Conservation (phyloP, 345 rosid species). For the Rhizophora mangle region DNA sequence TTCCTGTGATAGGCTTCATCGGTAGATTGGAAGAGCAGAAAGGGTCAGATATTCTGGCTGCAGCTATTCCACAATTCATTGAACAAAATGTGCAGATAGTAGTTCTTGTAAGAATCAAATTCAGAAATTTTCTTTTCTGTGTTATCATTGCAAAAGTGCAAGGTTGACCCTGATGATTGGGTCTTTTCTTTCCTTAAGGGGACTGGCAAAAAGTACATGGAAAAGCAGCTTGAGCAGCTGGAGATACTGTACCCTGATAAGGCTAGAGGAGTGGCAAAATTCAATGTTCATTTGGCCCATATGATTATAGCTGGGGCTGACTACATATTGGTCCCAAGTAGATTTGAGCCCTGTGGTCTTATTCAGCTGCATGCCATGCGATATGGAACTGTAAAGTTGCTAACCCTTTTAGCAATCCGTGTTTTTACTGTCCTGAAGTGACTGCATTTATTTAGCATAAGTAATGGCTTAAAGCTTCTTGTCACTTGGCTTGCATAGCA, state of each 20-base stretch:
- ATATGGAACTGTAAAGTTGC: conserved; percentile 71
- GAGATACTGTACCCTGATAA: conserved; percentile 66
- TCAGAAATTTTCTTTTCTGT: background rate
- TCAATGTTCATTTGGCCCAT: conserved; percentile 79
- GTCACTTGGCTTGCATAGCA: background rate
- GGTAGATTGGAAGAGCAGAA: conserved; percentile 97
- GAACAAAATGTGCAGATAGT: conserved; percentile 67
- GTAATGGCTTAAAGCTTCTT: background rate
- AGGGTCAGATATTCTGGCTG: conserved; percentile 87
- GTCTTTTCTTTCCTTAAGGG: conserved; percentile 44
- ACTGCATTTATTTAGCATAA: background rate
- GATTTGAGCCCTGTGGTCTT: conserved; percentile 99
- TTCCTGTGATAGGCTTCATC: conserved; percentile 89
- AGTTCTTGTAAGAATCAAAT: conserved; percentile 56
- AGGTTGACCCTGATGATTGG: background rate
- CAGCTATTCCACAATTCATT: conserved; percentile 60
- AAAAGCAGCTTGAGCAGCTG: conserved; percentile 59
- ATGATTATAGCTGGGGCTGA: conserved; percentile 91
- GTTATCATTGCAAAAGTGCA: background rate
- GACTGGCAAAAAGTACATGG: conserved; percentile 84
- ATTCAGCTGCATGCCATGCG: conserved; percentile 96
- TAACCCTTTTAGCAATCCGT: background rate
- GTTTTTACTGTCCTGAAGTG: background rate
- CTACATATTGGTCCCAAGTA: conserved; percentile 75
- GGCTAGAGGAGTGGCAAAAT: conserved; percentile 73